A percentile compares a stretch with the other conserved stretches of the same genome.
Conservation (phyloP, 2,329 filamentous ascomycete species). For the Fusarium beomiforme region DNA sequence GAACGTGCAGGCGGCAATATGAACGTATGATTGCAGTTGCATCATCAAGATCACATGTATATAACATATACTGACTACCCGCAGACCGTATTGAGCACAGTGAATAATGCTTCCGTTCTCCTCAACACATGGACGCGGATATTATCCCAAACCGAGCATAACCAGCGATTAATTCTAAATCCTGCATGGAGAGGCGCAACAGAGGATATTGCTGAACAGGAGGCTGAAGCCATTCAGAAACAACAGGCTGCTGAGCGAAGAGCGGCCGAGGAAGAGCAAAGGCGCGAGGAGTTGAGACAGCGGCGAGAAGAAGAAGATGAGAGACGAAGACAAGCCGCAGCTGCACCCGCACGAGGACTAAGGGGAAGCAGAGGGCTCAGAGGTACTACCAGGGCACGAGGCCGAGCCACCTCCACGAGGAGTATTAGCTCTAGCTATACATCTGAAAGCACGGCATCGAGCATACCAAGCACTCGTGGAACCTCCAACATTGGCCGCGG, state of each 20-base stretch:
- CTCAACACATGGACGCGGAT: constrained; percentile 97
- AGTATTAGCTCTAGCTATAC: constrained; percentile 43
- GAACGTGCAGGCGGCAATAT: constrained; percentile 81
- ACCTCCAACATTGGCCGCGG: constrained; percentile 50
- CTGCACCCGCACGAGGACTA: constrained; percentile 43
- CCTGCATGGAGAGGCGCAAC: constrained; percentile 89
- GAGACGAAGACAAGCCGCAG: constrained; percentile 44
- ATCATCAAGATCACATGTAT: neutral
- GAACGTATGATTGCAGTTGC: constrained; percentile 61
- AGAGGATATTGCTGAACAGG: constrained; percentile 85
- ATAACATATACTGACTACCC: constrained; percentile 28
- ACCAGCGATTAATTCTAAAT: constrained; percentile 89
- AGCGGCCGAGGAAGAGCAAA: constrained; percentile 80
- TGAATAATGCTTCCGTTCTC: constrained; percentile 86
- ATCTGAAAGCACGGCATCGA: constrained; percentile 42
- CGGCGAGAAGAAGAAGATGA: constrained; percentile 71
- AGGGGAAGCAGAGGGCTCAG: constrained; percentile 49
- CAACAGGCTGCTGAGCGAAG: constrained; percentile 82
- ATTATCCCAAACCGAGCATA: constrained; percentile 96
- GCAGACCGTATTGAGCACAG: constrained; percentile 83
- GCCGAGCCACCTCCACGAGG: constrained; percentile 43
- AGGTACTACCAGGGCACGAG: constrained; percentile 45
- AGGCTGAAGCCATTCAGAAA: constrained; percentile 78
- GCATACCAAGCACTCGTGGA: constrained; percentile 46
- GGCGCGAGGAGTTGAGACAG: constrained; percentile 75